phyloP scores from a whole-genome alignment of 140 eudicot species.

The Ambrosia hybrid region DNA sequence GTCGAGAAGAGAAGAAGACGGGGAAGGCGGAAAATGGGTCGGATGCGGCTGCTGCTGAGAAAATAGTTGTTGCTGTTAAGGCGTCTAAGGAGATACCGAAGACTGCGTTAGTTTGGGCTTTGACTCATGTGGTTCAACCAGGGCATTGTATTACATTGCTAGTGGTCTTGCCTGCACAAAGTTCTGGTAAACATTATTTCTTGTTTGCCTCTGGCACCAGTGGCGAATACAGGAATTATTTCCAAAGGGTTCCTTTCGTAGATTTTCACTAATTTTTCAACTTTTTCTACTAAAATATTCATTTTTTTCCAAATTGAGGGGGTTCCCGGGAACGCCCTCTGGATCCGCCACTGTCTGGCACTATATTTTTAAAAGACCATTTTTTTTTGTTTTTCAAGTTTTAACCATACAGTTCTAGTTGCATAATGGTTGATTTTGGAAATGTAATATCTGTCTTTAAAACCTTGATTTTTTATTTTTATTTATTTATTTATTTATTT shows the following conservation, averaged over 20 bases:
- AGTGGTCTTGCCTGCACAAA: slow-evolving; percentile 74
- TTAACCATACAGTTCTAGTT: slow-evolving; percentile 1
- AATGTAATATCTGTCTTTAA: too few relatives aligned
- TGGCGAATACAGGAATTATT: too few relatives aligned
- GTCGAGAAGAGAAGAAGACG: slow-evolving; percentile 50
- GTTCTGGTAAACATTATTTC: slow-evolving; percentile 52
- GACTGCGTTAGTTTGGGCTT: slow-evolving; percentile 91
- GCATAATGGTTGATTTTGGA: too few relatives aligned
- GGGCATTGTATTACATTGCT: slow-evolving; percentile 91
- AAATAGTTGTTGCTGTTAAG: slow-evolving; percentile 86
- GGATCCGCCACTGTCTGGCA: too few relatives aligned
- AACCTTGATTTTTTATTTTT: too few relatives aligned
- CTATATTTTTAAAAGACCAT: too few relatives aligned
- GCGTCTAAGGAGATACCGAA: slow-evolving; percentile 92
- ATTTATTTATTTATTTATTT: too few relatives aligned
- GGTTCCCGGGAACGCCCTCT: too few relatives aligned
- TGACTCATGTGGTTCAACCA: slow-evolving; percentile 98
- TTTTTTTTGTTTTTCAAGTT: not conserved
- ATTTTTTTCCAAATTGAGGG: too few relatives aligned
- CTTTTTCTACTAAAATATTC: too few relatives aligned
- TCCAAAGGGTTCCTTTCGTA: too few relatives aligned
- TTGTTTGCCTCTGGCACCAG: not conserved
- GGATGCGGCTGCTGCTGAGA: slow-evolving; percentile 51
- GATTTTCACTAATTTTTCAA: too few relatives aligned
- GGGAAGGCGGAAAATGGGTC: slow-evolving; percentile 55